A percentile compares a stretch with the other conserved stretches of the same genome.
These are phyloP conservation scores for Kazachstania martiniae DNA, from an alignment of 805 yeast genomes.

Conservation along the genomic window DNA sequence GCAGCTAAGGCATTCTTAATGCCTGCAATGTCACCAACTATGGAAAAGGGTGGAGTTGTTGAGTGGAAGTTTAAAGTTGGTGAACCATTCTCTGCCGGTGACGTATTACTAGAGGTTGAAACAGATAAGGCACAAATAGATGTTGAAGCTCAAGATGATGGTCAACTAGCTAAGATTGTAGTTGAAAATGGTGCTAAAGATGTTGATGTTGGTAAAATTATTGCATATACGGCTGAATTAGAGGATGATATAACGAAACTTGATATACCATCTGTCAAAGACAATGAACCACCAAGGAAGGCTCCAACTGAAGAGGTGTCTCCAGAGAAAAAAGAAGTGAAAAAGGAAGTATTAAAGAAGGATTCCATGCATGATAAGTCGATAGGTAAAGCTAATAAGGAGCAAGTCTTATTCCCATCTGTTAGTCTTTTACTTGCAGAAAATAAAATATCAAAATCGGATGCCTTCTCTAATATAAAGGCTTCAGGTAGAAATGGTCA, in stretches of 20 bases:
- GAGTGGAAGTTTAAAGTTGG: constrained; percentile 80
- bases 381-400: constrained; percentile 43
- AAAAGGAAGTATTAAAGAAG: not conserved
- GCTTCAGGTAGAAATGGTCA: constrained; percentile 90
- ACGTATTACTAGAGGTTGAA: constrained; percentile 70
- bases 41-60: constrained; percentile 91
- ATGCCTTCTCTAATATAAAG: constrained; percentile 58
- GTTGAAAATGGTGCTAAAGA: constrained; percentile 64
- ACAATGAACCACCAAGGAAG: constrained; percentile 2
- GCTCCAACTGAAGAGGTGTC: constrained; percentile 3
- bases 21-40: constrained; percentile 99
- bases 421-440: constrained; percentile 55
- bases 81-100: constrained; percentile 70
- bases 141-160: constrained; percentile 88
- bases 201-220: constrained; percentile 77
- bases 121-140: constrained; percentile 79
- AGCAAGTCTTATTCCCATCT: constrained; percentile 67
- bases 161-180: constrained; percentile 68
- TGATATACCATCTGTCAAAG: constrained; percentile 37
- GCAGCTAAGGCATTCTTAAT: constrained; percentile 49
- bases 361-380: constrained; percentile 5
- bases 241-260: constrained; percentile 69
- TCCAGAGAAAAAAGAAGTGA: constrained; percentile 12
- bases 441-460: constrained; percentile 53
- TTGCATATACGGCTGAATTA: constrained; percentile 80